Base-by-base conservation (phyloP, 345 rosid species). In the Trapa bicornis region DNA sequence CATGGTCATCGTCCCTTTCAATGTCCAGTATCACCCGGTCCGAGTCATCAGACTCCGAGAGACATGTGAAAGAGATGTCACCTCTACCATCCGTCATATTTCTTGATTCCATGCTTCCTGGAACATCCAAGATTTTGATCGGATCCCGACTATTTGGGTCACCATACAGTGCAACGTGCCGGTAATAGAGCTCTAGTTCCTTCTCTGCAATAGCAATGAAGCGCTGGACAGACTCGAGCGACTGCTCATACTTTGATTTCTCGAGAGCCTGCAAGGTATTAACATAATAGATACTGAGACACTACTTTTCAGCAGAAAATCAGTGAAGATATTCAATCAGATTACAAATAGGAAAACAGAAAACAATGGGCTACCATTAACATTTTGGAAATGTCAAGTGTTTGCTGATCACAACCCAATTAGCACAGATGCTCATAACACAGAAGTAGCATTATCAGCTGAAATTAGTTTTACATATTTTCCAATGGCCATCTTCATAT, bases 171-270 rank as follows among this genome's bases (percentile, higher is more conserved):
- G 92, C 83, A 22, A 78, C 73, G 75, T 89, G 99, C 60, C 88
- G 77, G 77, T 84, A 77, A 71, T 89, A 87, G 52, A 89, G 86
- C 74, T 94, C 93, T 74, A 89, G 62, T 75, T 91, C 97, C 78
- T 89, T 91, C 73, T 86, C 96, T 0, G 85, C 83, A 70, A 89
- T 76, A 6, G 89, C 83, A 61, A 91, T 91, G 69, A 91, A 91
- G 54, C 72, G 88, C 75, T 80, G 85, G 75, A 94, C 90, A 0
- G 96, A 83, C 53, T 89, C 97, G 6, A 89, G 88, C 14, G 97
- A 94, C 43, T 91, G 97, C 75, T 94, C 96, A 3, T 87, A 94
- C 78, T 89, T 94, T 2, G 92, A 91, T 74, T 75, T 89, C 75
- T 94, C 92, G 57, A 84, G 77, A 11, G 99, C 97, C 93, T 91